Evolutionary conservation across 2,329 filamentous ascomycete genomes (phyloP).

Genomic region (Zymoseptoria ardabiliae): DNA sequence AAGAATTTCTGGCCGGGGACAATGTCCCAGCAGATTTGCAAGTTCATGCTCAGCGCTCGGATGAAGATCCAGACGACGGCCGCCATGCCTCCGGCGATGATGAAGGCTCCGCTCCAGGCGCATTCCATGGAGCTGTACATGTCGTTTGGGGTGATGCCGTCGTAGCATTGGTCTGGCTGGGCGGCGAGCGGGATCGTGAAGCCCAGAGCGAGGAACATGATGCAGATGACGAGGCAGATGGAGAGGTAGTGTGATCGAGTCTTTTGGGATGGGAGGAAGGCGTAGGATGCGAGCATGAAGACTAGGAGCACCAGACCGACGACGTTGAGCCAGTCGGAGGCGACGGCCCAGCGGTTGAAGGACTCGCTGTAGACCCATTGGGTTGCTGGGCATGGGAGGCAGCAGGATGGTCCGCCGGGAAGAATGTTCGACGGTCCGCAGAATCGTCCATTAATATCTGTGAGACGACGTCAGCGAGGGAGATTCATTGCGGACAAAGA

Average conservation of each 20-base stretch:
- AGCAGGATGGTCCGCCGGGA: conserved; percentile 56
- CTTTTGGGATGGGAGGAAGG: conserved; percentile 73
- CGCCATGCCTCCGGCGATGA: conserved; percentile 78
- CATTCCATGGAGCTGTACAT: conserved; percentile 79
- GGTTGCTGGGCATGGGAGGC: conserved; percentile 80
- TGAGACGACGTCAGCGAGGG: conserved; percentile 26
- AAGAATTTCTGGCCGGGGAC: conserved; percentile 85
- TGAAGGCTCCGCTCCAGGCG: conserved; percentile 77
- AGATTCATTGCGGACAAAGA: neutral
- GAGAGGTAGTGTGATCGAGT: conserved; percentile 90
- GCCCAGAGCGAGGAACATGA: conserved; percentile 78
- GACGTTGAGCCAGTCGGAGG: conserved; percentile 78
- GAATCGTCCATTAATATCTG: conserved; percentile 50
- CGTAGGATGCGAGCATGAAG: conserved; percentile 74
- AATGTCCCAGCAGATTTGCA: conserved; percentile 93
- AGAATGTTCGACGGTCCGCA: conserved; percentile 44
- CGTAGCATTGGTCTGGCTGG: conserved; percentile 73
- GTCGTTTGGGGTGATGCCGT: conserved; percentile 85
- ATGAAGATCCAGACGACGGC: conserved; percentile 87
- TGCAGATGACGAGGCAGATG: conserved; percentile 70
- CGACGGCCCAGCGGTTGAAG: conserved; percentile 51
- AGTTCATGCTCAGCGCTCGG: conserved; percentile 80
- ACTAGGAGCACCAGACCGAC: conserved; percentile 62
- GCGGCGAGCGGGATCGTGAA: conserved; percentile 82
- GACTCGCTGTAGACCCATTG: conserved; percentile 63